Evolutionary conservation across 2,329 filamentous ascomycete species (phyloP).

Genomic region (Paecilomyces sp.): DNA sequence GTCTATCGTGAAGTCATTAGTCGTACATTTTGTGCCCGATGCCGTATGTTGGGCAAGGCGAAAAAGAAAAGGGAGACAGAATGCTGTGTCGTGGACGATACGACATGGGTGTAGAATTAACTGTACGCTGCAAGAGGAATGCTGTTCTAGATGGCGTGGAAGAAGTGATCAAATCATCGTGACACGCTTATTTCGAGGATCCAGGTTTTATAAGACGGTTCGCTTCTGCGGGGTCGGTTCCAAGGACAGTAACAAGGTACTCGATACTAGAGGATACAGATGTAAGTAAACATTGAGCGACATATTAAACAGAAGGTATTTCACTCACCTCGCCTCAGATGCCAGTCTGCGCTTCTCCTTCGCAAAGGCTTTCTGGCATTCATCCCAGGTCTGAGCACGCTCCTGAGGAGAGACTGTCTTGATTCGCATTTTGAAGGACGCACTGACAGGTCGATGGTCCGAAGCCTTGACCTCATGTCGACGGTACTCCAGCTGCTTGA

Average conservation of each 20-base stretch:
- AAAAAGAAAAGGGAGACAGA: not conserved
- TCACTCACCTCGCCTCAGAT: conserved; percentile 68
- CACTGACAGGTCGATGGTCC: conserved; percentile 89
- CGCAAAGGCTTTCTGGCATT: conserved; percentile 68
- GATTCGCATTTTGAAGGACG: conserved; percentile 70
- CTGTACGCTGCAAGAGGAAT: not conserved
- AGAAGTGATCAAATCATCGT: not conserved
- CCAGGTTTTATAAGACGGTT: conserved; percentile 33
- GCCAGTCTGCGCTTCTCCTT: conserved; percentile 62
- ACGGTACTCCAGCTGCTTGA: conserved; percentile 81
- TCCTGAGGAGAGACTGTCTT: conserved; percentile 70
- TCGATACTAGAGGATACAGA: conserved; percentile 44
- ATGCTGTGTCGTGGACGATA: not conserved
- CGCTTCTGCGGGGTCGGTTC: conserved; percentile 49
- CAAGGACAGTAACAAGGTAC: conserved; percentile 58
- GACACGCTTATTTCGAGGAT: not conserved
- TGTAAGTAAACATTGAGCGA: not conserved
- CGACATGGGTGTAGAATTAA: not conserved
- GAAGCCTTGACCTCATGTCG: conserved; percentile 85
- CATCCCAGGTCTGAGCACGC: conserved; percentile 61
- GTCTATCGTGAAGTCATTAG: conserved; percentile 1
- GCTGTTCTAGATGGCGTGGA: not conserved
- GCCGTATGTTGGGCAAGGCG: not conserved
- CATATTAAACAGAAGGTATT: not conserved
- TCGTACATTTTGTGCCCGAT: not conserved